Base-by-base conservation (phyloP, 768 basidiomycete genomes). In the Xerocomellus intermedius region DNA sequence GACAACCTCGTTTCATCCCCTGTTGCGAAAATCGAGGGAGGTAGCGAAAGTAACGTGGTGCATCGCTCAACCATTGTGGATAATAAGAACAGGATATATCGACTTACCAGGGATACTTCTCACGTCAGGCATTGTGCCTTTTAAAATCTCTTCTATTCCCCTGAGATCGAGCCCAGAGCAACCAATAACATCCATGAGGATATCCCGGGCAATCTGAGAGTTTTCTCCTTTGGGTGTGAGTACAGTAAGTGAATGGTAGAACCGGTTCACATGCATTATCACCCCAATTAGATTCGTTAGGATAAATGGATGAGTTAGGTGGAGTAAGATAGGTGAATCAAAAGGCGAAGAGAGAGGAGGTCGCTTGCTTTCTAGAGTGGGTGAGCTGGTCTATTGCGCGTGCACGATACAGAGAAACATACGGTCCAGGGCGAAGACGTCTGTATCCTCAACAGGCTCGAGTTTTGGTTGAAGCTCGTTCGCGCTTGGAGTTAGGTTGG, bases 151-250 rank as follows among this genome's bases (percentile, higher is more conserved):
- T 26, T 82, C 77, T 55, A 92, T 64, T 0, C 66, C 77, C 42
- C 67, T 72, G 42, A 91, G 71, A 58, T 89, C 76, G 36, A 91
- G 71, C 14, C 87, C 87, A 36, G 86, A 87, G 59, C 74, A 79
- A 60, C 83, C 79, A 16, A 91, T 76, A 21, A 80, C 65, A 65
- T 91, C 89, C 48, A 84, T 63, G 2, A 91, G 71, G 35, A 83
- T 73, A 39, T 81, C 79, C 62, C 81, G 82, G 1, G 87, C 87
- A 35, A 86, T 82, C 50, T 82, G 81, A 5, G 86, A 77, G 55
- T 77, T 84, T 67, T 87, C 85, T 55, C 77, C 79, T 39, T 78
- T 79, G 32, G 87, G 78, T 5, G 80, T 74, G 38, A 85, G 71
- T 12, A 76, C 74, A 42, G 74, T 74, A 22, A 91, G 64, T 61